Conservation (phyloP, 192 early-diverging fungal genomes). For the Coemansia sp. region DNA sequence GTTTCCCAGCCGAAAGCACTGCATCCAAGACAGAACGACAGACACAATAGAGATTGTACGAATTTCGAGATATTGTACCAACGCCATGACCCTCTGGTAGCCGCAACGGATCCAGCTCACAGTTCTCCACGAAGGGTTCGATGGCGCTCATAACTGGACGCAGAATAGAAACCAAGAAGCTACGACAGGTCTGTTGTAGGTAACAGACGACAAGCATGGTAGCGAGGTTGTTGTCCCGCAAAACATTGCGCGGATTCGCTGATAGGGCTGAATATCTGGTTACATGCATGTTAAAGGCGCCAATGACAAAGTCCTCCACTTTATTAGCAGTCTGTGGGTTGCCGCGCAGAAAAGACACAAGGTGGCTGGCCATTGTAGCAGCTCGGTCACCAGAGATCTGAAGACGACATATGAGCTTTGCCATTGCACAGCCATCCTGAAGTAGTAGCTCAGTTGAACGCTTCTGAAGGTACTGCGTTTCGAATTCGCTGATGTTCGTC, state of each 20-base stretch:
- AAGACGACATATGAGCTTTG: slow-evolving; percentile 32
- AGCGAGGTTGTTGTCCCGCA: slow-evolving; percentile 51
- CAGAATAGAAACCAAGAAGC: slow-evolving; percentile 48
- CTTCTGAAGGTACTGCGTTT: slow-evolving; percentile 50
- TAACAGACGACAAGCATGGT: slow-evolving; percentile 55
- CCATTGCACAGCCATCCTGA: slow-evolving; percentile 40
- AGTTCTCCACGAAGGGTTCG: slow-evolving; percentile 44
- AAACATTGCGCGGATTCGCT: slow-evolving; percentile 32
- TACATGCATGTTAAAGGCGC: slow-evolving; percentile 44
- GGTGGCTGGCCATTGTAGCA: slow-evolving; percentile 49
- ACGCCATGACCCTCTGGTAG: slow-evolving; percentile 19
- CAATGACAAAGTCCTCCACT: slow-evolving; percentile 44
- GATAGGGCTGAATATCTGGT: slow-evolving; percentile 26
- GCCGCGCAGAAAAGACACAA: slow-evolving; percentile 50
- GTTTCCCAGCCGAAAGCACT: slow-evolving; percentile 47
- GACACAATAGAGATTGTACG: slow-evolving; percentile 51
- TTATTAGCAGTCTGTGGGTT: slow-evolving; percentile 41
- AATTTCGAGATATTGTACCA: slow-evolving; percentile 31
- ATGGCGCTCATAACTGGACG: slow-evolving; percentile 51
- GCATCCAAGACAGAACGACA: slow-evolving; percentile 51
- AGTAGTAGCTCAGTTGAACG: slow-evolving; percentile 46
- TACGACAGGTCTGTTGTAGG: slow-evolving; percentile 47
- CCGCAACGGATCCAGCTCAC: slow-evolving; percentile 53
- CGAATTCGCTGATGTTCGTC: slow-evolving; percentile 45
- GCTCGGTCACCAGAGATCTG: slow-evolving; percentile 48